These are phyloP conservation scores for Zygosaccharomyces lentus DNA, from an alignment of 805 yeast species.

Conservation along the genomic window DNA sequence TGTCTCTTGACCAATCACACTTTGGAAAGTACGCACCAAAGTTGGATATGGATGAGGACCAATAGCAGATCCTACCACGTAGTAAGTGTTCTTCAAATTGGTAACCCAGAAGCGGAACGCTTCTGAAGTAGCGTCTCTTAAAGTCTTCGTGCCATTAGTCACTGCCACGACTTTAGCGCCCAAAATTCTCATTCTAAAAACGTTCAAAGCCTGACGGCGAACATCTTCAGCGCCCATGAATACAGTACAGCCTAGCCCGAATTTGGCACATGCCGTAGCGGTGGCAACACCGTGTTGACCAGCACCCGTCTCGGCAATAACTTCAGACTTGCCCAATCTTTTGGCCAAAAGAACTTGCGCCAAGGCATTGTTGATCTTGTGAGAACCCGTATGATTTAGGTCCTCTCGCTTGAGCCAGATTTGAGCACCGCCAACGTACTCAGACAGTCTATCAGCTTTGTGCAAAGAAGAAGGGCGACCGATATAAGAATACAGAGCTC, in stretches of 20 bases:
- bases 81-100: conserved; percentile 79
- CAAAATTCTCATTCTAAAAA: conserved; percentile 91
- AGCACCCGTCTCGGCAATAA: conserved; percentile 90
- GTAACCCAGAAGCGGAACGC: conserved; percentile 97
- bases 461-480: conserved; percentile 96
- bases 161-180: conserved; percentile 97
- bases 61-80: conserved; percentile 95
- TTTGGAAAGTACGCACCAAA: conserved; percentile 95
- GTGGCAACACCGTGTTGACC: conserved; percentile 94
- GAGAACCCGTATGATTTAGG: conserved; percentile 84
- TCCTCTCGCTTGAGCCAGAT: conserved; percentile 99
- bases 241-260: conserved; percentile 89
- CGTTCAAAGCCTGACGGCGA: conserved; percentile 96
- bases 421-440: conserved; percentile 88
- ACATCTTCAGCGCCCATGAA: conserved; percentile 99
- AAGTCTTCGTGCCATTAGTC: conserved; percentile 88
- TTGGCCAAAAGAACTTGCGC: conserved; percentile 78
- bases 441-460: conserved; percentile 83
- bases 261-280: conserved; percentile 88
- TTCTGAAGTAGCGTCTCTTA: conserved; percentile 97
- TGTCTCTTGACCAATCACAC: conserved; percentile 93
- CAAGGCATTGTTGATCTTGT: conserved; percentile 78
- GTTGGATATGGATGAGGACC: conserved; percentile 99
- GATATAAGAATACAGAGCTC: conserved; percentile 78
- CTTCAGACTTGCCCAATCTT: conserved; percentile 69